Evolutionary conservation across 139 green algal genomes (phyloP).

Genomic region (Marvania coccoides): DNA sequence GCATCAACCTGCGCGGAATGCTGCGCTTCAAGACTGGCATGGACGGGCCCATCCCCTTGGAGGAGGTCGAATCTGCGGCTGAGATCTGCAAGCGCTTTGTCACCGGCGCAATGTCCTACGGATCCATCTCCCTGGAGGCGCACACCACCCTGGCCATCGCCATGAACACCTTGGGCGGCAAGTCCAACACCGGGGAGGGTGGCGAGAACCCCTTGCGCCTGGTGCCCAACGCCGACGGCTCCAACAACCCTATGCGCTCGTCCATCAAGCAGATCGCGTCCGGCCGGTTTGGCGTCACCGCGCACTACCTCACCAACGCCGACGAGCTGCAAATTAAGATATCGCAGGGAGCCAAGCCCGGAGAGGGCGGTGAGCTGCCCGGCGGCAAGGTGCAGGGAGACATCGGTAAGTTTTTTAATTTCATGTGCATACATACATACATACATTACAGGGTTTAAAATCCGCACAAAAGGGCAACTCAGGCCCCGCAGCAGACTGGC

Average conservation of each 20-base stretch:
- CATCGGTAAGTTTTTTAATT: constrained; percentile 6
- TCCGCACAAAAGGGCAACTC: too few relatives aligned
- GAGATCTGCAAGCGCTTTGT: constrained; percentile 91
- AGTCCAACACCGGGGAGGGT: constrained; percentile 74
- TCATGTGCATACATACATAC: background rate
- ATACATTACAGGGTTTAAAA: background rate
- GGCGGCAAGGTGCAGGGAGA: constrained; percentile 76
- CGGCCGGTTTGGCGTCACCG: constrained; percentile 86
- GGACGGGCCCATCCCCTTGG: background rate
- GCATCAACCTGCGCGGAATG: constrained; percentile 83
- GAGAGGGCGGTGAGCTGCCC: constrained; percentile 90
- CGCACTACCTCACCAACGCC: constrained; percentile 91
- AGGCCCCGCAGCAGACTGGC: too few relatives aligned
- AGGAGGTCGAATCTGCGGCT: constrained; percentile 76
- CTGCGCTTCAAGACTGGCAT: constrained; percentile 65
- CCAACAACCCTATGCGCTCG: constrained; percentile 71
- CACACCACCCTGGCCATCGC: constrained; percentile 87
- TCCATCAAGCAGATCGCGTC: constrained; percentile 87
- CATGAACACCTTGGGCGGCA: constrained; percentile 92
- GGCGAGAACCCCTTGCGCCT: constrained; percentile 88
- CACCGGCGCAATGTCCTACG: constrained; percentile 80
- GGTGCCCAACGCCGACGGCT: constrained; percentile 65
- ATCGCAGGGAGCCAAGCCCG: constrained; percentile 65
- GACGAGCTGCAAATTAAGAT: constrained; percentile 97
- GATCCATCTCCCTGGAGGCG: constrained; percentile 85